phyloP scores from a whole-genome alignment of 2,329 filamentous ascomycete species.

The Trichoderma sp. region DNA sequence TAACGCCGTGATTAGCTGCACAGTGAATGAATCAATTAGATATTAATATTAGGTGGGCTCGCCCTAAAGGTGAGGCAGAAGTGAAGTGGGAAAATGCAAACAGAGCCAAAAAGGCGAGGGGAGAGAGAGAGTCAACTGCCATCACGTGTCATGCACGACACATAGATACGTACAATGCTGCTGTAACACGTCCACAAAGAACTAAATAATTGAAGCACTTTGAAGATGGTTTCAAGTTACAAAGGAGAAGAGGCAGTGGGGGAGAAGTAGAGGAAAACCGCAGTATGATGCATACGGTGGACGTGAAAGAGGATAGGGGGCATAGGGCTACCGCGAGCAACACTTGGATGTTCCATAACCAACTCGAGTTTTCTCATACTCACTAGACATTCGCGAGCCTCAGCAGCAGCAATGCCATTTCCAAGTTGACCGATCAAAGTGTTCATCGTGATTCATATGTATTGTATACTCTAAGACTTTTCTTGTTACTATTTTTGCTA shows the following conservation, averaged over 20 bases:
- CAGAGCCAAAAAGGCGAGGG: no score
- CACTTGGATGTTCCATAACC: not conserved
- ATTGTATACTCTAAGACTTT: not conserved
- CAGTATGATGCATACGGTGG: not conserved
- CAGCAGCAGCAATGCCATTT: not conserved
- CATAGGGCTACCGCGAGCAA: not conserved
- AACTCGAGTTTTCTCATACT: not conserved
- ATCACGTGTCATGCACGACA: slow-evolving; percentile 9
- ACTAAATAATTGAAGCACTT: not conserved
- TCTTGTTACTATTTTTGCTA: slow-evolving; percentile 11
- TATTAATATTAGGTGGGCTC: not conserved
- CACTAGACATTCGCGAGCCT: not conserved
- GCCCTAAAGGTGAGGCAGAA: not conserved
- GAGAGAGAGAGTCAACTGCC: not conserved
- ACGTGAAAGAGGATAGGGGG: not conserved
- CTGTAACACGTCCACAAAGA: not conserved
- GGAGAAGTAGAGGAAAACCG: not conserved
- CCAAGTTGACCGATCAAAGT: no score
- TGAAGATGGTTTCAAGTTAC: not conserved
- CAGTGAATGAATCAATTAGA: not conserved
- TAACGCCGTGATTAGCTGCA: not conserved
- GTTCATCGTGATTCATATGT: not conserved
- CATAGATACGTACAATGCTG: not conserved
- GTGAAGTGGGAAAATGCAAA: not conserved
- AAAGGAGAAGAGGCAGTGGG: rapidly evolving